Evolutionary conservation across 108 stramenopile genomes (phyloP).

Genomic region (Pseudonitzschia multiseries): DNA sequence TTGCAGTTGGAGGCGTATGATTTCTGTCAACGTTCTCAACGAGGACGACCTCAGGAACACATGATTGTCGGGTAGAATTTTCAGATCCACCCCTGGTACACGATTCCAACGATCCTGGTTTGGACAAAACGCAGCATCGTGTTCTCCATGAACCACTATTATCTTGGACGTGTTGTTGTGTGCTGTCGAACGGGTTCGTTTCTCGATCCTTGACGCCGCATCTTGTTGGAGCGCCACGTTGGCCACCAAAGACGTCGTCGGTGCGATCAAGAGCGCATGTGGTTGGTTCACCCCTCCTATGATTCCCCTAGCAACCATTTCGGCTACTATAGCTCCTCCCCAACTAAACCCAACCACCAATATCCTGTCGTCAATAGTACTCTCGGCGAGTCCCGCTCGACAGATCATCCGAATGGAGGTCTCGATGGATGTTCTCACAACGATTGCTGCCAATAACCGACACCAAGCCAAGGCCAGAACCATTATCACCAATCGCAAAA

Average conservation of each 20-base stretch:
- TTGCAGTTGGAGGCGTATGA: neutral
- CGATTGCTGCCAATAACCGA: neutral
- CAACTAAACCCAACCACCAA: slow-evolving; percentile 22
- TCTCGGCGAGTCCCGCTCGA: neutral
- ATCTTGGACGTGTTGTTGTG: neutral
- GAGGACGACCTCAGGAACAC: slow-evolving; percentile 16
- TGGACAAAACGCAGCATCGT: slow-evolving; percentile 22
- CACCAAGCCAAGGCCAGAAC: slow-evolving; percentile 5
- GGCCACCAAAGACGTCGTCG: slow-evolving; percentile 26
- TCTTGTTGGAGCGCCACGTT: slow-evolving; percentile 8
- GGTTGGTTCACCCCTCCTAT: neutral
- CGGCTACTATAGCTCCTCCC: slow-evolving; percentile 24
- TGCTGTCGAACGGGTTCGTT: neutral
- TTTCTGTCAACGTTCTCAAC: neutral
- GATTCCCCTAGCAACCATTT: slow-evolving; percentile 7
- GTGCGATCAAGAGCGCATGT: slow-evolving; percentile 19
- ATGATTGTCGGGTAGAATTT: slow-evolving; percentile 18
- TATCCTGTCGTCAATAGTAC: neutral
- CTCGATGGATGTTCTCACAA: slow-evolving; percentile 17
- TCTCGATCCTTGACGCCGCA: slow-evolving; percentile 13
- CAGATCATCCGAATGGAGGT: neutral
- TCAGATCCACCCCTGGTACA: slow-evolving; percentile 2
- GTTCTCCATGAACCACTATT: slow-evolving; percentile 9
- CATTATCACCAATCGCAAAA: neutral
- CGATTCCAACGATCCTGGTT: slow-evolving; percentile 19